phyloP scores from a whole-genome alignment of 2,329 filamentous ascomycete genomes.

The Pseudogymnoascus sp. region DNA sequence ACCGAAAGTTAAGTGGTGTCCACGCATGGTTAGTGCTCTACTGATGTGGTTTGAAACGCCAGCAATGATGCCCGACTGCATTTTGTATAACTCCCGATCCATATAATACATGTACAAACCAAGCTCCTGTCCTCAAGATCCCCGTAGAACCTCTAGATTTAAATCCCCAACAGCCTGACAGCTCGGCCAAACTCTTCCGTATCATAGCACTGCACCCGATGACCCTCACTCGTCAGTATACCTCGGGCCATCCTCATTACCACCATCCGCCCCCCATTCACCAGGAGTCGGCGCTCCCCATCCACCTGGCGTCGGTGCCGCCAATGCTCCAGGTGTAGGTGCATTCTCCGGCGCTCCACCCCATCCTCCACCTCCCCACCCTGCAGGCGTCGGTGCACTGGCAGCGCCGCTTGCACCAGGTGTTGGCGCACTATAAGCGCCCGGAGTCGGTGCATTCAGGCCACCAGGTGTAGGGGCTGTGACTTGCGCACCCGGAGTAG shows the following conservation, averaged over 20 bases:
- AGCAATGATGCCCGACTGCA: constrained; percentile 6
- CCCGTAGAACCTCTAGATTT: background rate
- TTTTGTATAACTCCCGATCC: background rate
- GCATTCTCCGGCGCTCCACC: constrained; percentile 45
- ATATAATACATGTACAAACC: constrained; percentile 6
- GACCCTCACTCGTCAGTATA: constrained; percentile 27
- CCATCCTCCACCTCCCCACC: constrained; percentile 18
- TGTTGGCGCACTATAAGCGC: constrained; percentile 61
- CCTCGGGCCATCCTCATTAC: constrained; percentile 34
- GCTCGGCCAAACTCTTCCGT: background rate
- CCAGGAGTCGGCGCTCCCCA: constrained; percentile 59
- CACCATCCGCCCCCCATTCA: constrained; percentile 27
- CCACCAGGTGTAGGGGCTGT: constrained; percentile 53
- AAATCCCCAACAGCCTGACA: background rate
- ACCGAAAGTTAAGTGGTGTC: background rate
- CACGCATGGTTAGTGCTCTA: background rate
- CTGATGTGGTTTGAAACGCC: background rate
- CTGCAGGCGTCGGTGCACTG: constrained; percentile 25
- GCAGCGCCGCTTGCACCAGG: constrained; percentile 53
- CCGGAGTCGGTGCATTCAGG: constrained; percentile 63
- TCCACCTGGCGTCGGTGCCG: constrained; percentile 57
- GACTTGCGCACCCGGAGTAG: constrained; percentile 54
- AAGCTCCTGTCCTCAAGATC: background rate
- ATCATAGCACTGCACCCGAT: background rate
- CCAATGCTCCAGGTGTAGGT: constrained; percentile 58